These are phyloP conservation scores for Pezizomycotina sp. DNA, from an alignment of 2,329 filamentous ascomycete genomes.

Conservation along the genomic window DNA sequence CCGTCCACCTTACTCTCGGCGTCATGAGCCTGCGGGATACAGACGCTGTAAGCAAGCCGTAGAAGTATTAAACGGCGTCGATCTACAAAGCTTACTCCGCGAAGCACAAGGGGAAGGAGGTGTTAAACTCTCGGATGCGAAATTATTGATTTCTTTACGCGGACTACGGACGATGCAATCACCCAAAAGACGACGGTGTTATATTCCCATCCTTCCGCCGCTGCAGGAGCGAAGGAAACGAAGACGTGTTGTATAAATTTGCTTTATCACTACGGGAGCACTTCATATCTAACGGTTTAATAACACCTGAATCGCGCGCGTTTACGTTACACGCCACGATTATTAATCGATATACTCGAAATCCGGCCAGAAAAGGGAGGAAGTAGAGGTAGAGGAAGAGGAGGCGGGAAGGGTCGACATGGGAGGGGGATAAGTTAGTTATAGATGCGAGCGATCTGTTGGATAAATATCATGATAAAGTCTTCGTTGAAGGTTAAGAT, in stretches of 20 bases:
- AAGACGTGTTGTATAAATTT: conserved; percentile 39
- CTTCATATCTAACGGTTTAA: conserved; percentile 42
- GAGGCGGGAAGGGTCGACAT: conserved; percentile 27
- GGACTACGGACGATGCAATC: conserved; percentile 47
- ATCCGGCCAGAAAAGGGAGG: conserved; percentile 25
- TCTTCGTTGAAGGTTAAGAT: conserved; percentile 56
- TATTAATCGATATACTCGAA: conserved; percentile 64
- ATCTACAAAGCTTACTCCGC: too few species aligned
- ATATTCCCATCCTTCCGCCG: conserved; percentile 46
- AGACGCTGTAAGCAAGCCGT: too few species aligned
- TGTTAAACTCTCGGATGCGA: too few species aligned
- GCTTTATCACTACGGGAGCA: conserved; percentile 38
- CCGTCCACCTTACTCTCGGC: conserved; percentile 71
- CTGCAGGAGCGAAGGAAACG: conserved; percentile 15
- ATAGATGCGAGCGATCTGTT: conserved; percentile 42
- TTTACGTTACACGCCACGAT: conserved; percentile 80
- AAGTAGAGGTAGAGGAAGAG: conserved; percentile 24
- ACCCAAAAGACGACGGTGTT: conserved; percentile 42
- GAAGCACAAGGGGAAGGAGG: too few species aligned
- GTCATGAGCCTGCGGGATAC: conserved; percentile 53
- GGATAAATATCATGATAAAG: conserved; percentile 43
- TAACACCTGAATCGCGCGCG: conserved; percentile 43
- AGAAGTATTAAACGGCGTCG: too few species aligned
- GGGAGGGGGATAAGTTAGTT: conserved; percentile 16
- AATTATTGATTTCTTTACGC: conserved; percentile 34